Conservation (phyloP, 768 basidiomycete species). For the Boletus subparvulus region DNA sequence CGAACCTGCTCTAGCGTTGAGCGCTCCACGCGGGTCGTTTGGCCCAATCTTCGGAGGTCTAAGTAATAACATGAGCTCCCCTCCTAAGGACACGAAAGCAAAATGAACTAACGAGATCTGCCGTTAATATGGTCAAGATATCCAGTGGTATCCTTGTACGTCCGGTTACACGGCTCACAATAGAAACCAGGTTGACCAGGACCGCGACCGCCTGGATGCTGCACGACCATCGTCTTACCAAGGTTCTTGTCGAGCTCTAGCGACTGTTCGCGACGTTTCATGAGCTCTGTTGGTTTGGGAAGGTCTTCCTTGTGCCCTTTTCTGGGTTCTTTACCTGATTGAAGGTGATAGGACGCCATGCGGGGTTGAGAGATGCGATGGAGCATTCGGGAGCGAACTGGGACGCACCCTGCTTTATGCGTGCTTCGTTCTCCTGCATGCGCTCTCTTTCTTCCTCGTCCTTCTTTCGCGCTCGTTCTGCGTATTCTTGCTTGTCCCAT, state of each 20-base stretch:
- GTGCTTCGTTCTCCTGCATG: constrained; percentile 84
- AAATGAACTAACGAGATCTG: constrained; percentile 70
- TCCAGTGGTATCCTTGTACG: constrained; percentile 89
- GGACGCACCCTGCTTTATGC: constrained; percentile 72
- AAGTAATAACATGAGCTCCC: constrained; percentile 4
- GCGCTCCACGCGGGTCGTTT: constrained; percentile 86
- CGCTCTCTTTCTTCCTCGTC: constrained; percentile 78
- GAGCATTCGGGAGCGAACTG: background rate
- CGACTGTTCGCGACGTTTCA: constrained; percentile 82
- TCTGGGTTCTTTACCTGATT: constrained; percentile 77
- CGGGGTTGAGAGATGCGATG: background rate
- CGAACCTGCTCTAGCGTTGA: constrained; percentile 94
- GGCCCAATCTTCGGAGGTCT: constrained; percentile 95
- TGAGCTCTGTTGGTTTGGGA: constrained; percentile 90
- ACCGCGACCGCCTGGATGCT: constrained; percentile 76
- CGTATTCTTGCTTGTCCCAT: constrained; percentile 95
- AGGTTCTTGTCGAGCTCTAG: constrained; percentile 95
- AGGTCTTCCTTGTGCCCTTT: constrained; percentile 67
- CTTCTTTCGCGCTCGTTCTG: constrained; percentile 78
- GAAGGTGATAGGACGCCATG: background rate
- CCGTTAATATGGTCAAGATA: constrained; percentile 97
- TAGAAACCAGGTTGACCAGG: constrained; percentile 92
- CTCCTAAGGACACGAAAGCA: background rate
- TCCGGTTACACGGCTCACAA: constrained; percentile 89
- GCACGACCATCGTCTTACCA: constrained; percentile 92